Conservation (phyloP, 2,329 filamentous ascomycete genomes). For the Cladophialophora chaetospira region DNA sequence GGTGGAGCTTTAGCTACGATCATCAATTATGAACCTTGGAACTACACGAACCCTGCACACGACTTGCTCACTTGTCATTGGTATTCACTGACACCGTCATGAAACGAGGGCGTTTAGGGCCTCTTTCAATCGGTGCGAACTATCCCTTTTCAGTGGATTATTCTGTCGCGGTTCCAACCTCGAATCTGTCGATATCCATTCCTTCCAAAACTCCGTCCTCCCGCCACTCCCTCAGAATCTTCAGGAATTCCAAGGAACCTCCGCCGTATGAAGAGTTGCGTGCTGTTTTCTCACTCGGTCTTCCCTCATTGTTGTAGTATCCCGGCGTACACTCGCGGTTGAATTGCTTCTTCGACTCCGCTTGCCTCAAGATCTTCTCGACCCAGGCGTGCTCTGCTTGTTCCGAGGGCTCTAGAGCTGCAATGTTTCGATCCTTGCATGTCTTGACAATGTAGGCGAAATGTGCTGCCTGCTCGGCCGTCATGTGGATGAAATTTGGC, state of each 20-base stretch:
- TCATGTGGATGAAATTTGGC: slow-evolving; percentile 20
- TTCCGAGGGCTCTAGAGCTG: slow-evolving; percentile 16
- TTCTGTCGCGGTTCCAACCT: too few relatives aligned
- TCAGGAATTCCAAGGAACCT: slow-evolving; percentile 12
- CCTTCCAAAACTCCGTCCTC: too few relatives aligned
- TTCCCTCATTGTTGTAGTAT: slow-evolving; percentile 24
- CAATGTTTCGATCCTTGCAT: slow-evolving; percentile 7
- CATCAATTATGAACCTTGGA: too few relatives aligned
- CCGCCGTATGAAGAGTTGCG: slow-evolving; percentile 14
- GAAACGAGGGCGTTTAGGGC: too few relatives aligned
- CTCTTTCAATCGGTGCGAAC: too few relatives aligned
- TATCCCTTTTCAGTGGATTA: too few relatives aligned
- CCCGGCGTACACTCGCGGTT: slow-evolving; percentile 23
- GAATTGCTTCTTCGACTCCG: slow-evolving; percentile 4
- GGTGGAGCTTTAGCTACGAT: too few relatives aligned
- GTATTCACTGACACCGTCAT: too few relatives aligned
- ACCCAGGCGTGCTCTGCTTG: slow-evolving; percentile 24
- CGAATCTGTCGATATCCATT: too few relatives aligned
- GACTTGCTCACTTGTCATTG: too few relatives aligned
- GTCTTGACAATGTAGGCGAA: slow-evolving; percentile 17
- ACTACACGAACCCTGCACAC: too few relatives aligned
- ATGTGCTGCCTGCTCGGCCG: slow-evolving; percentile 17
- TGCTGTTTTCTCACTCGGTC: neutral
- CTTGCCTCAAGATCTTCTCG: slow-evolving; percentile 9
- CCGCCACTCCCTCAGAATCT: too few relatives aligned